These are phyloP conservation scores for Apophysomyces sp. DNA, from an alignment of 371 early-diverging fungal species.

Conservation along the genomic window DNA sequence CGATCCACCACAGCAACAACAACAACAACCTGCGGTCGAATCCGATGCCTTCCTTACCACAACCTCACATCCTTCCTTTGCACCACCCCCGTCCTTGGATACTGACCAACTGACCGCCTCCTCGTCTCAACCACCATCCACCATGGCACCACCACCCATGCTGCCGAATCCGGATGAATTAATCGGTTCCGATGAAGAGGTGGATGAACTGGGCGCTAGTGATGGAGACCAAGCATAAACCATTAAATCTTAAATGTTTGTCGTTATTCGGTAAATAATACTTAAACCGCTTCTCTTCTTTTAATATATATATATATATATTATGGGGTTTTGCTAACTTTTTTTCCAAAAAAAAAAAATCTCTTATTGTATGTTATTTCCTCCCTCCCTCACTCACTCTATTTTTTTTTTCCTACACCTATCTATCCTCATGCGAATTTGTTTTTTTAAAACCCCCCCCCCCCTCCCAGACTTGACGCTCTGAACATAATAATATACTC, in stretches of 20 bases:
- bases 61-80: not conserved
- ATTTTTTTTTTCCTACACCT: not conserved
- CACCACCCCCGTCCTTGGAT: not conserved
- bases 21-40: not conserved
- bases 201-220: constrained; percentile 20
- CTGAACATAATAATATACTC: not conserved
- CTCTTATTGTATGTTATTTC: not conserved
- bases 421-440: no score
- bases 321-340: not conserved
- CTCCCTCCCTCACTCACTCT: not conserved
- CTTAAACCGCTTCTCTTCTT: not conserved
- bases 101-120: not conserved
- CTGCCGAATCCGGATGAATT: not conserved
- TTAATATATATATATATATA: not conserved
- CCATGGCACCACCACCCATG: not conserved
- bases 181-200: constrained; percentile 17
- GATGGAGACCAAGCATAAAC: constrained; percentile 11
- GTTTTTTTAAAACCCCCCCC: no score
- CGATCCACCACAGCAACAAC: not conserved
- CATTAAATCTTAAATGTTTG: no score
- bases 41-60: not conserved
- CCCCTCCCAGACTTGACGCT: no score
- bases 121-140: not conserved
- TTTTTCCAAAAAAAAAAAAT: no score
- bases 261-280: no score